These are phyloP conservation scores for Saprolegnia diclina DNA, from an alignment of 352 stramenopile genomes.

Conservation along the genomic window DNA sequence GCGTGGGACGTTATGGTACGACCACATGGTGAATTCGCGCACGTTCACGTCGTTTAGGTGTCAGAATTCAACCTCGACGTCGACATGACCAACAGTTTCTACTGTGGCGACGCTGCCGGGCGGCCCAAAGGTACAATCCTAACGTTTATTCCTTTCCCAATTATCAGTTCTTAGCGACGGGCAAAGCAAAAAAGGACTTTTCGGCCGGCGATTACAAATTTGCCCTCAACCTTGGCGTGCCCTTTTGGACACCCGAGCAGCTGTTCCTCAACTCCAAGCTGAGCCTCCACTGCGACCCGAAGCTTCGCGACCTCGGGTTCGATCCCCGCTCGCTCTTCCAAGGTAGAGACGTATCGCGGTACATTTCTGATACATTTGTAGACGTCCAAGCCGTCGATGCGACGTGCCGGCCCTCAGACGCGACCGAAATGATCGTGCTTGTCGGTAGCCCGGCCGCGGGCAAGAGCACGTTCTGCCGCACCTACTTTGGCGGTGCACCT, in stretches of 20 bases:
- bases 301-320: constrained; percentile 71
- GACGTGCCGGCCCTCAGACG: background rate
- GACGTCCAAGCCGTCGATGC: background rate
- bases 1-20: constrained; percentile 55
- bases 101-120: constrained; percentile 76
- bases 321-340: constrained; percentile 38
- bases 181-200: constrained; percentile 73
- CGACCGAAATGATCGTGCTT: constrained; percentile 59
- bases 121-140: constrained; percentile 44
- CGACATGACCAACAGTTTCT: constrained; percentile 59
- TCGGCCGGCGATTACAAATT: constrained; percentile 85
- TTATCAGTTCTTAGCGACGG: constrained; percentile 8
- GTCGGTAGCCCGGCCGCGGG: constrained; percentile 67
- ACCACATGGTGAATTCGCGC: constrained; percentile 13
- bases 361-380: too few relatives aligned
- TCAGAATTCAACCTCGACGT: constrained; percentile 26
- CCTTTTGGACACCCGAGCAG: constrained; percentile 78
- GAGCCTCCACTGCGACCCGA: constrained; percentile 32
- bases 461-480: constrained; percentile 57
- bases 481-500: constrained; percentile 20
- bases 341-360: too few relatives aligned
- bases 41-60: background rate
- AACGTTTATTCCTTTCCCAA: background rate
- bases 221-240: constrained; percentile 72
- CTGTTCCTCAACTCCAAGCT: constrained; percentile 68